These are phyloP conservation scores for Encephalitozoon cuniculi DNA, from an alignment of 371 early-diverging fungal genomes.

Conservation along the genomic window DNA sequence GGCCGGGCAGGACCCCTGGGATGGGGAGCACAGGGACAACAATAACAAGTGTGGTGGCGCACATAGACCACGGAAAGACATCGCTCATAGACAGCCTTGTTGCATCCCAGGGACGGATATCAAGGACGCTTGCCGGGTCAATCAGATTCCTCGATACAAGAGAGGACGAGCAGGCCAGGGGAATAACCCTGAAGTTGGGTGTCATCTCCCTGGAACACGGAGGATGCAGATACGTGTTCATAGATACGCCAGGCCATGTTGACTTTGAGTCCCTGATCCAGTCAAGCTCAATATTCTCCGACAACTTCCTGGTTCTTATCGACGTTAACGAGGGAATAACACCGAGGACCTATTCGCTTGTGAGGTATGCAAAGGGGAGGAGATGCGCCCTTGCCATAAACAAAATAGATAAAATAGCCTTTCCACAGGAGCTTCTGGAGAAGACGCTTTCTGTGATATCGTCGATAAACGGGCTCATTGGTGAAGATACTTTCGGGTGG, in stretches of 20 bases:
- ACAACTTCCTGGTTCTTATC: conserved; percentile 86
- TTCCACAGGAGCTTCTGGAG: not conserved
- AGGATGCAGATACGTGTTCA: conserved; percentile 62
- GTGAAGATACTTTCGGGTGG: conserved; percentile 50
- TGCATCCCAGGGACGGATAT: conserved; percentile 90
- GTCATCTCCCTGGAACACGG: conserved; percentile 80
- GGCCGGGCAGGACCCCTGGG: not conserved
- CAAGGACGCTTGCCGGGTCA: conserved; percentile 83
- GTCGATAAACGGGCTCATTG: conserved; percentile 36
- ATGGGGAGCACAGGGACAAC: not conserved
- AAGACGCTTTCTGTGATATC: conserved; percentile 15
- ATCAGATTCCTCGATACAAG: conserved; percentile 92
- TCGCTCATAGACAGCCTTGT: conserved; percentile 91
- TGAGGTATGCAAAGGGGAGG: conserved; percentile 66
- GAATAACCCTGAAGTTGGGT: conserved; percentile 97
- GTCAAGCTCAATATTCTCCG: conserved; percentile 83
- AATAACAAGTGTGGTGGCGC: conserved; percentile 72
- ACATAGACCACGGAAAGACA: conserved; percentile 95
- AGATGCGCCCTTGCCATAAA: conserved; percentile 85
- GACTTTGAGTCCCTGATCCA: conserved; percentile 94
- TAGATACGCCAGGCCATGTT: conserved; percentile 99
- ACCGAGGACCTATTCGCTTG: conserved; percentile 55
- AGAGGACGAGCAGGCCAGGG: conserved; percentile 94
- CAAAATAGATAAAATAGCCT: conserved; percentile 77
- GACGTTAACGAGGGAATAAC: conserved; percentile 93